Evolutionary conservation across 202 grass and related monocot genomes (phyloP), one percentile per base, ranked within the genome.

Genomic region (Eragrostis tef): DNA sequence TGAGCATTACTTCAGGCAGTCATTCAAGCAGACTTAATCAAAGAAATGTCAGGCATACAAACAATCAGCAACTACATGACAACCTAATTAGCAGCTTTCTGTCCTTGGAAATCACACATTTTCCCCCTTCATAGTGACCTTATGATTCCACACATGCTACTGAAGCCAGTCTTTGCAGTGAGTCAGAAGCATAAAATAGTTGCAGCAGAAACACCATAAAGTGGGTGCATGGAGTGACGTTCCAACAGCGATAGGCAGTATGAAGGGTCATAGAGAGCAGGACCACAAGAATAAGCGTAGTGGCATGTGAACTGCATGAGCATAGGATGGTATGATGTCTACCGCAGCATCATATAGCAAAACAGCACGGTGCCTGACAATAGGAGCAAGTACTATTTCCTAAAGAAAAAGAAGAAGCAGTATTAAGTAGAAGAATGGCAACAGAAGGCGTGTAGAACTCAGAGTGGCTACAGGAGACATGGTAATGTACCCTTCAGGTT

Each of bases 11-110:
- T 73, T 19, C 21, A 74, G 46, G 78, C 51, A 68, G 21, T 69
- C n/a, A 81, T 79, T 64, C 31, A 27, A 19, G 36, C 44, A 69
- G 58, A 87, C 16, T 64, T 16, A 81, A 58, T 29, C 51, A 86
- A 79, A 69, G 4, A 69, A 9, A 58, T 48, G 19, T 31, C 20
- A 13, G 21, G 62, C 26, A 74, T 29, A 69, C 11, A 47, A 45
- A 24, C 49, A 47, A 85, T 46, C 67, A 52, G 57, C 57, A 64
- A 64, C 44, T 63, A 73, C 9, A 53, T 73, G 57, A 73, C 8
- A 34, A 60, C 26, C 27, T 34, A 36, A 58, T 26, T 83, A 19
- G 46, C 46, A 60, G 57, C 50, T 29, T 2, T 73, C 8, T 71
- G 43, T 19, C 46, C 22, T 16, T 39, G 45, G 10, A 51, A 66